A percentile compares a stretch with the other conserved stretches of the same genome.
phyloP scores from a whole-genome alignment of 2,329 filamentous ascomycete species.

The Arthrobotrys entomopaga region DNA sequence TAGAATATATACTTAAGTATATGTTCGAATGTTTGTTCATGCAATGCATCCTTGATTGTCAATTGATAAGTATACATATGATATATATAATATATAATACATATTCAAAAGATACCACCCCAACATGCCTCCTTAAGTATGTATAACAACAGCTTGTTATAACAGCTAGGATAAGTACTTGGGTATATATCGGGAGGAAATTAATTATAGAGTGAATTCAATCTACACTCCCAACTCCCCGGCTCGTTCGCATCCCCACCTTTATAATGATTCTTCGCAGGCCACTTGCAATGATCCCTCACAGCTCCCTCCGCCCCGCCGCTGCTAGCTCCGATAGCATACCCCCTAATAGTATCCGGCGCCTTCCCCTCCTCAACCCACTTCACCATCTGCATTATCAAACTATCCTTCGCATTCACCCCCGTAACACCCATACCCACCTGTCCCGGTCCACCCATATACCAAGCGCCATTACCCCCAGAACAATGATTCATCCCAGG shows the following conservation, averaged over 20 bases:
- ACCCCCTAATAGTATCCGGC: slow-evolving; percentile 59
- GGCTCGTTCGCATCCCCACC: slow-evolving; percentile 32
- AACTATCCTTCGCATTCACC: slow-evolving; percentile 12
- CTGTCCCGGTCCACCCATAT: slow-evolving; percentile 31
- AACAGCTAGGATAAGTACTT: no score
- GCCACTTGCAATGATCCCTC: slow-evolving; percentile 35
- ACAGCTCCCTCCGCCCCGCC: slow-evolving; percentile 9
- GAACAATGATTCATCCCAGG: slow-evolving; percentile 61
- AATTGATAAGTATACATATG: no score
- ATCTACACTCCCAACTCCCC: slow-evolving; percentile 31
- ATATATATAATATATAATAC: no score
- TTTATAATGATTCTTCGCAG: slow-evolving; percentile 36
- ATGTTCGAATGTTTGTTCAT: no score
- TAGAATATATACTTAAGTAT: no score
- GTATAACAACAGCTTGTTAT: no score
- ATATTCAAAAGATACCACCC: no score
- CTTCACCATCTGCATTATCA: slow-evolving; percentile 64
- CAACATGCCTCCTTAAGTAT: no score
- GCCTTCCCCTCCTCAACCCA: slow-evolving; percentile 65
- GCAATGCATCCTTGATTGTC: no score
- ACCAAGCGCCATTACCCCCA: slow-evolving; percentile 58
- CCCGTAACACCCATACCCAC: slow-evolving; percentile 8
- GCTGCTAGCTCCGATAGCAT: not conserved
- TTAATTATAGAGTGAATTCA: not conserved
- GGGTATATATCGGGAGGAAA: no score